Evolutionary conservation across 1,139 yeast genomes (phyloP).

Genomic region (Scheffersomyces illinoinensis): DNA sequence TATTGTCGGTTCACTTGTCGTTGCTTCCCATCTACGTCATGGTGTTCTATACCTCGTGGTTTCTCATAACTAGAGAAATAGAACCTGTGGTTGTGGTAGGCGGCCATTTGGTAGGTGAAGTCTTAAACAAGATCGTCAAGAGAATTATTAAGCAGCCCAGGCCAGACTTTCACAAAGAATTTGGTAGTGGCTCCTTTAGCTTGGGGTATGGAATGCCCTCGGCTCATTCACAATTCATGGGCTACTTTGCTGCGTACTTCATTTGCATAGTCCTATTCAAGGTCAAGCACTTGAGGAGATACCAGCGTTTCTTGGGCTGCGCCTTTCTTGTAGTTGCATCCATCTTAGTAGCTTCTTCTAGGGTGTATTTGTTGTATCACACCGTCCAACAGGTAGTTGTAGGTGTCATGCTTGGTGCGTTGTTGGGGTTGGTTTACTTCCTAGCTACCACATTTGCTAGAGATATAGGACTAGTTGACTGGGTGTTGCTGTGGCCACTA

Average conservation of each 20-base stretch:
- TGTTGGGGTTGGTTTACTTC: conserved; percentile 62
- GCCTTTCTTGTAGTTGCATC: conserved; percentile 30
- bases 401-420: conserved; percentile 66
- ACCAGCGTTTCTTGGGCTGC: conserved; percentile 25
- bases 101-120: conserved; percentile 83
- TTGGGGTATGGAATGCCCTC: conserved; percentile 94
- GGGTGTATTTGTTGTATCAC: conserved; percentile 82
- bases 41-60: conserved; percentile 83
- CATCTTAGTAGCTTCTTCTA: conserved; percentile 62
- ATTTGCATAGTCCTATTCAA: conserved; percentile 40
- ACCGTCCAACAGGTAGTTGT: conserved; percentile 69
- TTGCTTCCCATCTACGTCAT: conserved; percentile 80
- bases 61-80: conserved; percentile 75
- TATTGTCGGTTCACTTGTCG: conserved; percentile 69
- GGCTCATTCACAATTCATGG: conserved; percentile 96
- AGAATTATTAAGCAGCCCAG: conserved; percentile 67
- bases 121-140: conserved; percentile 70
- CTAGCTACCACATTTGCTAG: conserved; percentile 51
- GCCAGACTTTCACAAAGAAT: conserved; percentile 61
- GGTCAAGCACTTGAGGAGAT: conserved; percentile 20
- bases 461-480: conserved; percentile 61
- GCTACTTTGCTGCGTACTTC: conserved; percentile 72
- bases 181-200: conserved; percentile 46
- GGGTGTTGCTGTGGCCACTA: conserved; percentile 53
- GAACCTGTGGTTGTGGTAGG: conserved; percentile 82